Base-by-base conservation (phyloP, 192 early-diverging fungal genomes). In the Coemansia sp. region DNA sequence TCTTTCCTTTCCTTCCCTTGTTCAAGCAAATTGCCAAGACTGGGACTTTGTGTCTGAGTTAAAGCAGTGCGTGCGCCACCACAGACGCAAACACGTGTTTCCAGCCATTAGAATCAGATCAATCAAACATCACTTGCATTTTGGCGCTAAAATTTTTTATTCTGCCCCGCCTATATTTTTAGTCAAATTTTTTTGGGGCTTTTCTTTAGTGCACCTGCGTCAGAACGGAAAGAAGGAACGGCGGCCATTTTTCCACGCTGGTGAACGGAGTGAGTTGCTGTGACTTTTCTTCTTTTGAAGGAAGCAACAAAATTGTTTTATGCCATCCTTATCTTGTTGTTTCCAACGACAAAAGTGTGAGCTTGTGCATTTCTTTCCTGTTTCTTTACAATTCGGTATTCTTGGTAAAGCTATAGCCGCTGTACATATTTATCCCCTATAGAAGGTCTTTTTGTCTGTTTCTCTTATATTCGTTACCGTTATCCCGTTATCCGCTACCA, bases 371-470 rank as follows among this genome's bases (percentile, higher is more conserved):
- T 48, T 48, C 22, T 48, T 48, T 48, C 23, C 25, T 48, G 23
- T 62, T 36, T 62, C 37, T 37, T n/a, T 57, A 17, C 6, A 41
- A 36, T 61, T 25, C 23, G 23, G 45, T 48, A 25, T 13, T 48
- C 45, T 48, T 25, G 10, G 22, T 25, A 13, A 48, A 48, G n/a
- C n/a, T n/a, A 1, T 22, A 48, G 23, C 52, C 52, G 52, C 52
- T 54, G 52, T 54, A 54, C 19, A 54, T 54, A 54, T 36, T n/a
- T n/a, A 36, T 6, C 34, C 34, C 34, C 52, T 8, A 38, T 37
- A 54, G 52, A 54, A 20, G 29, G 29, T 33, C 42, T 36, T 33
- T 28, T 36, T 20, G 37, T 37, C 1, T 29, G 15, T 48, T 48
- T 47, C 23, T 25, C n/a, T 48, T 25, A 17, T 48, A 13, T 10